These are phyloP conservation scores for Phyllosticta citrichinensis DNA, from an alignment of 2,329 filamentous ascomycete species.

Conservation along the genomic window DNA sequence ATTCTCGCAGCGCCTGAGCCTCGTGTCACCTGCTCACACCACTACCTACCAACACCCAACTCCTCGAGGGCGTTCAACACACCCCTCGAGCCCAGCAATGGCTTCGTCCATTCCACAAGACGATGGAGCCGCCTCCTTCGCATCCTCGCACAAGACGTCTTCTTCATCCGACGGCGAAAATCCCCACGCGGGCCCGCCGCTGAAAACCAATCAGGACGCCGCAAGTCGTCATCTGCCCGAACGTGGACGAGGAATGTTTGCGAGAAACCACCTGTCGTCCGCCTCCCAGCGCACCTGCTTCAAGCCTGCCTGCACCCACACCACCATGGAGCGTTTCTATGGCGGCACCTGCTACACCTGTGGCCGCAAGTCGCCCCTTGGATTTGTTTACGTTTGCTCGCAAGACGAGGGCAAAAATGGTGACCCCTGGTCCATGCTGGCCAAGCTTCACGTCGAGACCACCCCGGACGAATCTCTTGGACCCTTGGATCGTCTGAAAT, in stretches of 20 bases:
- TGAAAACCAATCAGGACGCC: neutral
- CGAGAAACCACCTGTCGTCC: neutral
- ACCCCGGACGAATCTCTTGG: constrained; percentile 14
- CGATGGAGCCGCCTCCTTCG: neutral
- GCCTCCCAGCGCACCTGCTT: neutral
- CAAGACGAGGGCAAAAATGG: constrained; percentile 42
- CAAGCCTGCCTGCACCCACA: constrained; percentile 49
- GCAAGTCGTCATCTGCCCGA: neutral
- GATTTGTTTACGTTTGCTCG: constrained; percentile 66
- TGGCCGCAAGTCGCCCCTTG: constrained; percentile 43
- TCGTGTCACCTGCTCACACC: neutral
- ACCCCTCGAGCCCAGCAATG: neutral
- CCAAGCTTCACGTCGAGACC: neutral
- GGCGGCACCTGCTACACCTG: constrained; percentile 51
- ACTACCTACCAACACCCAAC: neutral
- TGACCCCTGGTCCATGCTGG: constrained; percentile 5
- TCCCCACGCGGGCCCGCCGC: neutral
- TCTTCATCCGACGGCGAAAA: neutral
- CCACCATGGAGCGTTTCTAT: constrained; percentile 58
- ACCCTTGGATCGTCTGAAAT: constrained; percentile 10
- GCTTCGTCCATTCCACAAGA: neutral
- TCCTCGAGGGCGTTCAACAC: neutral
- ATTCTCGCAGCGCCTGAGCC: neutral
- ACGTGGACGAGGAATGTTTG: neutral
- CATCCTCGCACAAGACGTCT: neutral